These are phyloP conservation scores for Hamiltosporidium magnivora DNA, from an alignment of 371 early-diverging fungal species.

Conservation along the genomic window DNA sequence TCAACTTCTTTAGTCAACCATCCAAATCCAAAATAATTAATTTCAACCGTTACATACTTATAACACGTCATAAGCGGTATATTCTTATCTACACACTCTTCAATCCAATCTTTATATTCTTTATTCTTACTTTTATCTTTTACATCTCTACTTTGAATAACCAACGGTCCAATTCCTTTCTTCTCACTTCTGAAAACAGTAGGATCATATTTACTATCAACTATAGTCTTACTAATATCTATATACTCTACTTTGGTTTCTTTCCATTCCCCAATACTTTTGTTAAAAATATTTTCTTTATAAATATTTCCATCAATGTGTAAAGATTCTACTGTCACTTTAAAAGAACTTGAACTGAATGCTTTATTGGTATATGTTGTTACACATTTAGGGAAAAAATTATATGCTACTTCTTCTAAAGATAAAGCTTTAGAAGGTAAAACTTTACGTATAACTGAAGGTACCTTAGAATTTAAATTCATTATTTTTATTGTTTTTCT, in stretches of 20 bases:
- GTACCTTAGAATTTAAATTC: slow-evolving; percentile 45
- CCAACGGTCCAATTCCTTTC: slow-evolving; percentile 4
- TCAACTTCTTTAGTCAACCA: slow-evolving; percentile 45
- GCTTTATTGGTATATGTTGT: slow-evolving; percentile 50
- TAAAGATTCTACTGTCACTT: slow-evolving; percentile 23
- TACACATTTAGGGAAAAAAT: slow-evolving; percentile 40
- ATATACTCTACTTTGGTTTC: slow-evolving; percentile 13
- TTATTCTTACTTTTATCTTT: too few relatives aligned
- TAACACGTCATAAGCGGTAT: slow-evolving; percentile 39
- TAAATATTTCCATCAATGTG: slow-evolving; percentile 6
- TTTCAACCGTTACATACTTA: slow-evolving; percentile 47
- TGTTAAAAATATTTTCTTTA: slow-evolving; percentile 19
- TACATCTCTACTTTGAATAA: too few relatives aligned
- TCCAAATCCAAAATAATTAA: slow-evolving; percentile 47
- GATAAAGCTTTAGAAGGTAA: slow-evolving; percentile 47
- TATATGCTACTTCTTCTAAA: slow-evolving; percentile 50
- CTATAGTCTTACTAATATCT: slow-evolving; percentile 1
- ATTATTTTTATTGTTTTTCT: slow-evolving; percentile 46
- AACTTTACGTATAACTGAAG: slow-evolving; percentile 35
- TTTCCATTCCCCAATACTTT: slow-evolving; percentile 10
- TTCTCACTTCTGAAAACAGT: slow-evolving; percentile 8
- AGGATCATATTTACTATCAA: slow-evolving; percentile 9
- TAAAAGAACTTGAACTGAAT: slow-evolving; percentile 47
- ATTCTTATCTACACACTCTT: slow-evolving; percentile 1
- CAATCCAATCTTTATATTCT: slow-evolving; percentile 2